phyloP scores from a whole-genome alignment of 768 basidiomycete genomes.

The Suillus paluster region DNA sequence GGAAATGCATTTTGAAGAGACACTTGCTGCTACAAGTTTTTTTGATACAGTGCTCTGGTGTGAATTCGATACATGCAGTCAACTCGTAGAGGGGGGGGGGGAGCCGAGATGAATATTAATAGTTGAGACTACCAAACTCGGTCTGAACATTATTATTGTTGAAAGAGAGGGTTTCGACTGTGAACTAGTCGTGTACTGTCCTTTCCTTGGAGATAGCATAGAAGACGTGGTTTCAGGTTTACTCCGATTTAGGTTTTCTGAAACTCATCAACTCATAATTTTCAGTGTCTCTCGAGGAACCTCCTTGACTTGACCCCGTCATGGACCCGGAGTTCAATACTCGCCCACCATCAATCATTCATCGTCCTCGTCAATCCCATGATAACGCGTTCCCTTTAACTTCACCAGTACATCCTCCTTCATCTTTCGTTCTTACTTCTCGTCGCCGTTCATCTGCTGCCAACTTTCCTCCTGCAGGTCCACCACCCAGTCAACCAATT shows the following conservation, averaged over 20 bases:
- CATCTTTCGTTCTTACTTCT: slow-evolving; percentile 35
- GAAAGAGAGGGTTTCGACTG: too few species aligned
- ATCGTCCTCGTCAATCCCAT: slow-evolving; percentile 41
- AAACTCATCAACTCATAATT: not conserved
- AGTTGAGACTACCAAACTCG: too few species aligned
- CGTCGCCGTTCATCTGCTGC: slow-evolving; percentile 73
- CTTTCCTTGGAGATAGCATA: too few species aligned
- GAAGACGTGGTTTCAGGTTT: too few species aligned
- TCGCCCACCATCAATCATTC: slow-evolving; percentile 30
- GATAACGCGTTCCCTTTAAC: slow-evolving; percentile 31
- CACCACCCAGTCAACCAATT: slow-evolving; percentile 77
- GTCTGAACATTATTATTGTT: too few species aligned
- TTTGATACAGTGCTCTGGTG: too few species aligned
- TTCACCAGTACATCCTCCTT: slow-evolving; percentile 33
- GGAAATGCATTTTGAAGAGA: slow-evolving; percentile 10
- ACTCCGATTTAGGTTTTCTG: not conserved
- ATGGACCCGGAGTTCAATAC: slow-evolving; percentile 37
- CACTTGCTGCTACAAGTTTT: slow-evolving; percentile 1
- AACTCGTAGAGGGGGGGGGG: too few species aligned
- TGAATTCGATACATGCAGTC: too few species aligned
- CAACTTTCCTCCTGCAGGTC: slow-evolving; percentile 65
- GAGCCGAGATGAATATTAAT: too few species aligned
- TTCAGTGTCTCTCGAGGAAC: not conserved
- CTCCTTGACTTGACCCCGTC: too few species aligned
- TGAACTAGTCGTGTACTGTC: too few species aligned